A percentile compares a stretch with the other conserved stretches of the same genome.
Conservation (phyloP, 257 asterid genomes). For the Vinca minor region DNA sequence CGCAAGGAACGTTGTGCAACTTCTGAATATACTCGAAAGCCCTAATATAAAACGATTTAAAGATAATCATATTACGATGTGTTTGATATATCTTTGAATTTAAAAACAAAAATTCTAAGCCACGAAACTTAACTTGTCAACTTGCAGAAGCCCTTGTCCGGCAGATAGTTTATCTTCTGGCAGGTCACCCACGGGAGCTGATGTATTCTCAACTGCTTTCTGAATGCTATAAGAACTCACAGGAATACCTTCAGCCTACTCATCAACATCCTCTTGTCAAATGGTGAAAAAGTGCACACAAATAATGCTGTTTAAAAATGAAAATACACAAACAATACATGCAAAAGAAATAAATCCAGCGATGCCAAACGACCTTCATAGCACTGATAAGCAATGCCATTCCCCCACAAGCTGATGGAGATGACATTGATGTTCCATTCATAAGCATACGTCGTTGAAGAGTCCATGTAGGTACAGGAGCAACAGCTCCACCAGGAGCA, state of each 20-base stretch:
- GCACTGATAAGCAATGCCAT: slow-evolving; percentile 89
- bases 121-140: slow-evolving; percentile 64
- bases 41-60: slow-evolving; percentile 45
- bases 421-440: slow-evolving; percentile 99
- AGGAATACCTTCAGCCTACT: slow-evolving; percentile 81
- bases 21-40: slow-evolving; percentile 85
- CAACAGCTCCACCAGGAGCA: slow-evolving; percentile 99
- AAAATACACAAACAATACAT: neutral
- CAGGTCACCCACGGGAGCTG: slow-evolving; percentile 58
- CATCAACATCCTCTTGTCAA: slow-evolving; percentile 21
- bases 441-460: slow-evolving; percentile 94
- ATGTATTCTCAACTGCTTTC: slow-evolving; percentile 94
- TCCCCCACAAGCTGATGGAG: slow-evolving; percentile 99
- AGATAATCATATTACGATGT: slow-evolving; percentile 18
- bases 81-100: slow-evolving; percentile 13
- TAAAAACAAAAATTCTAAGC: slow-evolving; percentile 21
- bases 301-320: slow-evolving; percentile 1
- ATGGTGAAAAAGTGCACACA: slow-evolving; percentile 14
- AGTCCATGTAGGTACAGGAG: slow-evolving; percentile 99
- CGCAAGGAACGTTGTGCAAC: slow-evolving; percentile 48
- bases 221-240: slow-evolving; percentile 83
- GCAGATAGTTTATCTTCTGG: slow-evolving; percentile 84
- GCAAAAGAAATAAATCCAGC: slow-evolving; percentile 1
- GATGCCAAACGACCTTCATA: slow-evolving; percentile 70
- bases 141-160: slow-evolving; percentile 98